Base-by-base conservation (phyloP, 176 grass and related monocot species). In the Cenchrus americanus region DNA sequence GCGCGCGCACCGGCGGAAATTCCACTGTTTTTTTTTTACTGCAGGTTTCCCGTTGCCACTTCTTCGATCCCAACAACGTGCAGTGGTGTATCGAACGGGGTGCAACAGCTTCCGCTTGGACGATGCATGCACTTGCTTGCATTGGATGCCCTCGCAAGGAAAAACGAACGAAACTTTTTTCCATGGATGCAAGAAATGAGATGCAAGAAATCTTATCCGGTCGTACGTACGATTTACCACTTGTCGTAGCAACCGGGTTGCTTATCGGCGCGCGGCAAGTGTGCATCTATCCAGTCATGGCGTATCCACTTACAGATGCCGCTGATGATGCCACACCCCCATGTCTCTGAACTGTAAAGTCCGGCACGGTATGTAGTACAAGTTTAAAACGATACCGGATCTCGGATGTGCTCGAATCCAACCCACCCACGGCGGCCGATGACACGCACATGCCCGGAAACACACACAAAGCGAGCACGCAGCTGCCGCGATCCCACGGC, bases 341-440 rank as follows among this genome's bases (percentile, higher is more conserved):
- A 70, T 64, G 44, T 17, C 15, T 78, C 66, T 64, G 48, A 79
- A 79, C 58, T 73, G 67, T 84, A 88, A 83, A 84, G 80, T 37
- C 69, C 4, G 46, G 7, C 69, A 32, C 24, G 47, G 47, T 10
- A 30, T 30, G 27, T 30, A 4, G 34, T 4, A 9, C 47, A 52
- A 14, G 13, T n/a, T 37, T 4, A 21, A 8, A 74, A 51, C 42
- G 6, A 42, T 69, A 13, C 30, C 1, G 15, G 77, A 85, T 89
- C 71, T 76, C 19, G 47, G 63, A 63, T 77, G 53, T 71, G 46
- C 24, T 71, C 87, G 47, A 82, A 82, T 64, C 83, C 83, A 82
- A 71, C 37, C 46, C 76, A 42, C 6, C 7, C 77, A 70, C 71
- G 77, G 54, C 62, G 11, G 6, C 64, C 74, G 58, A 12, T 51